Evolutionary conservation across 139 green algal species (phyloP).

Genomic region (Yamagishiella unicocca): DNA sequence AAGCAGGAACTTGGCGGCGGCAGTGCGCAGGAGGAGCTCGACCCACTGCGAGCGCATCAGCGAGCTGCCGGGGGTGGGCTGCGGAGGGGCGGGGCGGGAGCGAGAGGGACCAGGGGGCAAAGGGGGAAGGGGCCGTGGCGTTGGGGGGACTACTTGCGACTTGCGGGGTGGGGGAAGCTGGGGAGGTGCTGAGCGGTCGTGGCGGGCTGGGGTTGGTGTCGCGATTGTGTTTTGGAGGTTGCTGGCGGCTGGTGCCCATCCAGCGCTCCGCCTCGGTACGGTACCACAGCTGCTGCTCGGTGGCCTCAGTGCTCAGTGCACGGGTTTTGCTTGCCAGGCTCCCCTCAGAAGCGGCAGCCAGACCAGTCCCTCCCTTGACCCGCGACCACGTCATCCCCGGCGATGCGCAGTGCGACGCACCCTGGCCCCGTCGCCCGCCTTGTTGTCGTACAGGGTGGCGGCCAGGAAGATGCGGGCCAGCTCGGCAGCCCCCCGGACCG

Average conservation of each 20-base stretch:
- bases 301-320: background rate
- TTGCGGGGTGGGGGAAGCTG: background rate
- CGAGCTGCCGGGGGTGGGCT: conserved; percentile 63
- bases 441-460: conserved; percentile 47
- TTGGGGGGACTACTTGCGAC: background rate
- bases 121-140: background rate
- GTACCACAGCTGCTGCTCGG: too few species aligned
- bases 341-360: background rate
- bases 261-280: too few species aligned
- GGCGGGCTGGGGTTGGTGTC: too few species aligned
- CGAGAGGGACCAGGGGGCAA: background rate
- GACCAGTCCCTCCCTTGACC: background rate
- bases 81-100: background rate
- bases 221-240: too few species aligned
- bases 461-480: conserved; percentile 75
- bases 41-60: conserved; percentile 75
- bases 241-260: too few species aligned
- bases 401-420: background rate
- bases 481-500: conserved; percentile 58
- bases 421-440: conserved; percentile 16
- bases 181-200: too few species aligned
- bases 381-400: background rate
- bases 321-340: background rate
- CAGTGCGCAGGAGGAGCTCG: conserved; percentile 63
- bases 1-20: conserved; percentile 58